Percentiles rank a stretch among this genome's conserved stretches.
Conservation (phyloP, 352 stramenopile species). For the Poterioochromonas sp. region DNA sequence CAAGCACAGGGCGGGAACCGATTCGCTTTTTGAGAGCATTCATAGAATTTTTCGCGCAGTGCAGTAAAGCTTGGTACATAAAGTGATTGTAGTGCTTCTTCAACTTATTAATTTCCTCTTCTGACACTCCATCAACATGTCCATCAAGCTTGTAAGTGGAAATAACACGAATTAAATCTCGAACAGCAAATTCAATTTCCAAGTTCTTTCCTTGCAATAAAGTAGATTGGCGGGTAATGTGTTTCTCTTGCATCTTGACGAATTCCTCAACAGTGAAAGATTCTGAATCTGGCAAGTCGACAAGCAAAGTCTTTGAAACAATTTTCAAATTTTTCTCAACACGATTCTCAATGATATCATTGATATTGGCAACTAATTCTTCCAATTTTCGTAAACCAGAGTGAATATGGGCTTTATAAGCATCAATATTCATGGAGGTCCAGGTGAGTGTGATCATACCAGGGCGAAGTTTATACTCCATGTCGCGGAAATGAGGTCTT, state of each 20-base stretch:
- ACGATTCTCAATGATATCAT: conserved; percentile 97
- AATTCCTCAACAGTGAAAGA: conserved; percentile 96
- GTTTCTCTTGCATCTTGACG: conserved; percentile 86
- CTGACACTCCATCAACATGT: conserved; percentile 80
- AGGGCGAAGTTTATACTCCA: conserved; percentile 95
- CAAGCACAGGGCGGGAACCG: conserved; percentile 55
- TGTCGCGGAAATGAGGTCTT: conserved; percentile 94
- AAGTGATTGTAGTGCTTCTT: conserved; percentile 98
- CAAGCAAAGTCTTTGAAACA: conserved; percentile 89
- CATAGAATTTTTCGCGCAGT: conserved; percentile 95
- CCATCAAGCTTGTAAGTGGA: conserved; percentile 84
- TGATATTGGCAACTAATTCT: conserved; percentile 94
- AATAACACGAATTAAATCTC: conserved; percentile 93
- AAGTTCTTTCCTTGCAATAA: conserved; percentile 94
- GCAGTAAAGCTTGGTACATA: conserved; percentile 90
- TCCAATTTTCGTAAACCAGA: conserved; percentile 84
- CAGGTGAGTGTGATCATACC: conserved; percentile 98
- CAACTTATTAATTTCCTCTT: conserved; percentile 86
- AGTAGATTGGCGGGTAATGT: conserved; percentile 76
- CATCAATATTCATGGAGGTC: conserved; percentile 99
- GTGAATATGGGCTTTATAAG: conserved; percentile 81
- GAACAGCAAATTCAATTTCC: conserved; percentile 93
- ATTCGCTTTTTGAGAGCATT: conserved; percentile 97
- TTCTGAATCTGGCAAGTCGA: conserved; percentile 88
- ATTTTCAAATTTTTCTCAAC: conserved; percentile 98